Evolutionary conservation across 352 stramenopile species (phyloP), one percentile per base, ranked within the genome.

Genomic region (Saprolegnia parasitica): DNA sequence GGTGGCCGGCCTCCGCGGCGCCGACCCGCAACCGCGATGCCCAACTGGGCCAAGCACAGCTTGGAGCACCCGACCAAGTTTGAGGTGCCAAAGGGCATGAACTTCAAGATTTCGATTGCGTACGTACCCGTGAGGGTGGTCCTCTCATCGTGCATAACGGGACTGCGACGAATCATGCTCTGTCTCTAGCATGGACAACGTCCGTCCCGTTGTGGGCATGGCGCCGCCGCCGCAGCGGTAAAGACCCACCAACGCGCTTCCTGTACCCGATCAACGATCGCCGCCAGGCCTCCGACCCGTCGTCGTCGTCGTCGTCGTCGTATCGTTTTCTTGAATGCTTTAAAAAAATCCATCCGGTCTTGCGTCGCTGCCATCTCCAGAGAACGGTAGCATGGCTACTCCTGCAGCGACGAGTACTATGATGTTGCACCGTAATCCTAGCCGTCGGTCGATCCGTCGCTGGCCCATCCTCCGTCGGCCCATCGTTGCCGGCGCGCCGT

Each of bases 61-160:
- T 79, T 76, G 49, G 79, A 81, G 58, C 83, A 92, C 67, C 83
- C 83, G 23, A 87, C 80, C 57, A 94, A 92, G 77, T 94, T 94
- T 52, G 74, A 87, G 56, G 73, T 94, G 24, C 86, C 86, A 37
- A 86, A 92, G 66, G 86, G 83, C 55, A 88, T 78, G 65, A 90
- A 90, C 71, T 76, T 92, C 26, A 78, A 83, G 61, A 88, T 92
- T 71, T 90, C 84, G 26, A 89, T 92, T 76, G 87, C 90, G 84
- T 91, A 77, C 32, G 82, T 81, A 46, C 11, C n/a, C n/a, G n/a
- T n/a, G n/a, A n/a, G n/a, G n/a, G n/a, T n/a, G n/a, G n/a, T n/a
- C n/a, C n/a, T n/a, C n/a, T n/a, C n/a, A n/a, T n/a, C 39, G 4
- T 49, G 18, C 18, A 49, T n/a, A 49, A 49, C 29, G 29, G 2